phyloP scores from a whole-genome alignment of 371 early-diverging fungal genomes.

The Mucor sp. region DNA sequence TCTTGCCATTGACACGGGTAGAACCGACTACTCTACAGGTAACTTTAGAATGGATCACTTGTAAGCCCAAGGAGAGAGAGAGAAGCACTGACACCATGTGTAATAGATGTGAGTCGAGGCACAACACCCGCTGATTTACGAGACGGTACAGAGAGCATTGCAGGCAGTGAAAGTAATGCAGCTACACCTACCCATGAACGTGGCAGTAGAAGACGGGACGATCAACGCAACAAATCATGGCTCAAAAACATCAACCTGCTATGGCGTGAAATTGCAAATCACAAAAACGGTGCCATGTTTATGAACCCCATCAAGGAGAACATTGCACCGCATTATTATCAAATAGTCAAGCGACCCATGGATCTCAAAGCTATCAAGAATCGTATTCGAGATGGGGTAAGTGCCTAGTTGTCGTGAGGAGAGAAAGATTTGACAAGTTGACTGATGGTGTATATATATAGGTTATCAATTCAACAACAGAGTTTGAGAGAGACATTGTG shows the following conservation, averaged over 20 bases:
- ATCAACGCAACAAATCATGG: constrained; percentile 58
- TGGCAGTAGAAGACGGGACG: constrained; percentile 10
- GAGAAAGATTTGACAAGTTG: not conserved
- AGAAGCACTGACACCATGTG: not conserved
- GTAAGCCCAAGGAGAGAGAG: too few relatives aligned
- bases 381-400: constrained; percentile 82
- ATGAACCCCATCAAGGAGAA: constrained; percentile 78
- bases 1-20: constrained; percentile 7
- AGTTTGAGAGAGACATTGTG: constrained; percentile 88
- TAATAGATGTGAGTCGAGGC: constrained; percentile 19
- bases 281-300: constrained; percentile 85
- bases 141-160: constrained; percentile 36
- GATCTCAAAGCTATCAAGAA: constrained; percentile 84
- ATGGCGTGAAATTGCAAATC: constrained; percentile 85
- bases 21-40: constrained; percentile 27
- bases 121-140: constrained; percentile 24
- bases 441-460: constrained; percentile 18
- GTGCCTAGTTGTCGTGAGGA: not conserved
- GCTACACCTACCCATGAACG: constrained; percentile 21
- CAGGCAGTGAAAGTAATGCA: constrained; percentile 32
- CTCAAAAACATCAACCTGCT: constrained; percentile 74
- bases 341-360: constrained; percentile 80
- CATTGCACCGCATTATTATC: constrained; percentile 76
- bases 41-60: not conserved
- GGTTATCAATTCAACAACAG: constrained; percentile 75